Percentiles rank a stretch among this genome's conserved stretches.
phyloP scores from a whole-genome alignment of 148 eudicot species.

The Rhododendron molle region DNA sequence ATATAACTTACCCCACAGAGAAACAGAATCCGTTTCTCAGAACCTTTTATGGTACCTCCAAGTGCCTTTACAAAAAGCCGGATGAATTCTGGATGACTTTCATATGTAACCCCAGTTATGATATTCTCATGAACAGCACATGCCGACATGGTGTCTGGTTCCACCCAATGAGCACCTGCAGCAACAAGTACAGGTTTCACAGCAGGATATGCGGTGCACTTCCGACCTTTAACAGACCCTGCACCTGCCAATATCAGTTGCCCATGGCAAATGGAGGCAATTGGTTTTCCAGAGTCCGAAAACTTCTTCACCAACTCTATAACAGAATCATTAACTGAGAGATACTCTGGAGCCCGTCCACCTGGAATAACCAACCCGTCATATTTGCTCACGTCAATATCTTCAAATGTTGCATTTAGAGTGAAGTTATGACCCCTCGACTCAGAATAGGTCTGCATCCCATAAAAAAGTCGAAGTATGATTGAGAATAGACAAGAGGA shows the following conservation, averaged over 20 bases:
- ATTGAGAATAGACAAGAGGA: neutral
- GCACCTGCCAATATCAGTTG: slow-evolving; percentile 95
- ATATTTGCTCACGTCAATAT: slow-evolving; percentile 59
- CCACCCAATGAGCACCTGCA: slow-evolving; percentile 95
- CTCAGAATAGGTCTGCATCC: slow-evolving; percentile 81
- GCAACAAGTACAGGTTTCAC: slow-evolving; percentile 69
- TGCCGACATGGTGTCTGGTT: slow-evolving; percentile 56
- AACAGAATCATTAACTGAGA: slow-evolving; percentile 70
- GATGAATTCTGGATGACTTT: slow-evolving; percentile 81
- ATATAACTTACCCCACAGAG: slow-evolving; percentile 85
- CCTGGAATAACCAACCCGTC: slow-evolving; percentile 93
- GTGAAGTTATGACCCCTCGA: slow-evolving; percentile 88
- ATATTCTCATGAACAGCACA: slow-evolving; percentile 72
- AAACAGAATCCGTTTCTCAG: slow-evolving; percentile 65
- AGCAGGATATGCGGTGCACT: slow-evolving; percentile 80
- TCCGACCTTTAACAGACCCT: slow-evolving; percentile 58
- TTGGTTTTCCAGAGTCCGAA: slow-evolving; percentile 58
- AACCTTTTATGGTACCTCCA: slow-evolving; percentile 78
- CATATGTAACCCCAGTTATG: slow-evolving; percentile 68
- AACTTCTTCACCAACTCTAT: slow-evolving; percentile 56
- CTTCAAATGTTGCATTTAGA: slow-evolving; percentile 86
- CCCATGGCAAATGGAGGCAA: slow-evolving; percentile 89
- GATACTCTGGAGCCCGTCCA: slow-evolving; percentile 94
- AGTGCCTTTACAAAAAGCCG: slow-evolving; percentile 77
- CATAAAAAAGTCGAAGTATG: slow-evolving; percentile 4